Percentiles rank a stretch among this genome's conserved stretches.
These are phyloP conservation scores for Solanum rostratum DNA, from an alignment of 257 asterid genomes.

Conservation along the genomic window DNA sequence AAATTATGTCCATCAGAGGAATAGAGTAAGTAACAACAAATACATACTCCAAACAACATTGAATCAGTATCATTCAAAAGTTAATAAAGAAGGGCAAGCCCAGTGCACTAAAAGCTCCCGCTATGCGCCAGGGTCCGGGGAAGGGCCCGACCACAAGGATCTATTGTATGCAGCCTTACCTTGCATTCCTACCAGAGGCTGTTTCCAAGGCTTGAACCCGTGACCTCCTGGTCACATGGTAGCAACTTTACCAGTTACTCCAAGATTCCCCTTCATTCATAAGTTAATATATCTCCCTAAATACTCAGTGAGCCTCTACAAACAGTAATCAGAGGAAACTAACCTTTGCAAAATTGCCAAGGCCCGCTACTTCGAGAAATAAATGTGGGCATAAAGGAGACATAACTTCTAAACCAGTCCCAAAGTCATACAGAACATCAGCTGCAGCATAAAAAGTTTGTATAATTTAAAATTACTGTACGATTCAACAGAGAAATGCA, in stretches of 20 bases:
- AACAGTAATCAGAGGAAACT: background rate
- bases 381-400: constrained; percentile 96
- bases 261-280: background rate
- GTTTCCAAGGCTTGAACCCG: too few relatives aligned
- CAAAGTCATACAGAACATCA: constrained; percentile 91
- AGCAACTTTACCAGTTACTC: too few relatives aligned
- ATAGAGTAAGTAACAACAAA: background rate
- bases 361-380: constrained; percentile 98
- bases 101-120: too few relatives aligned
- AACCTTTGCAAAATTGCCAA: constrained; percentile 95
- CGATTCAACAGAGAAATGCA: background rate
- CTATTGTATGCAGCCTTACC: too few relatives aligned
- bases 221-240: too few relatives aligned
- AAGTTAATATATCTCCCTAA: background rate
- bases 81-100: background rate
- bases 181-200: too few relatives aligned
- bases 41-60: background rate
- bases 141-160: too few relatives aligned
- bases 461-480: constrained; percentile 10
- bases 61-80: background rate
- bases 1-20: background rate
- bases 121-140: too few relatives aligned
- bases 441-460: constrained; percentile 43
- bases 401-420: constrained; percentile 84
- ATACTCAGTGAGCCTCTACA: background rate